Evolutionary conservation across 2,329 filamentous ascomycete species (phyloP), one percentile per base, ranked within the genome.

Genomic region (Herpotrichia juniperi): DNA sequence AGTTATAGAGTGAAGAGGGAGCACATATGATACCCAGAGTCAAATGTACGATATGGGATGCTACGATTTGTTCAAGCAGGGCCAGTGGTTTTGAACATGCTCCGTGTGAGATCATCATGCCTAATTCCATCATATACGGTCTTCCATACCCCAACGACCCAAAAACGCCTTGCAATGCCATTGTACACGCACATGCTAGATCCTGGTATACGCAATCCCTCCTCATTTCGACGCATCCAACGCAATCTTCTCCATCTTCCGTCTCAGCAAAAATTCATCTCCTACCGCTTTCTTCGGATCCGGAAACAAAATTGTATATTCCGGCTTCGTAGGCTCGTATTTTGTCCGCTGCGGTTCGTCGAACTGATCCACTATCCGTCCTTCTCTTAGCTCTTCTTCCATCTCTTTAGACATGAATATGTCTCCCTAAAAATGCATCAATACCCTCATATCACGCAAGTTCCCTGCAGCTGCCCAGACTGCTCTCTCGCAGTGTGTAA

Each of bases 391-490:
- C 25, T 24, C 19, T 7, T 40, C 14, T 14, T 40, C 37, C 11
- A 17, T 3, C 10, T 25, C 14, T 14, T 40, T n/a, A 3, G 5
- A 8, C 3, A 40, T 7, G 37, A 40, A 40, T 6, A n/a, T 8
- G 3, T 11, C 17, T 32, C 32, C 42, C 37, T 42, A 14, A 11
- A 64, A 93, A 96, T 91, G 91, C 2, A 87, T 91, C 67, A 96
- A 83, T 16, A 14, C 24, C 46, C 43, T 14, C 26, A 19, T 25
- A 37, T 37, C n/a, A 12, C 34, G 14, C n/a, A n/a, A n/a, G n/a
- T n/a, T n/a, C n/a, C n/a, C n/a, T n/a, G n/a, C n/a, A n/a, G n/a
- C n/a, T n/a, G n/a, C n/a, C n/a, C n/a, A n/a, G n/a, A n/a, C n/a
- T n/a, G n/a, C n/a, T n/a, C n/a, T n/a, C n/a, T n/a, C n/a, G n/a